Conservation (phyloP, 2,329 filamentous ascomycete genomes). For the Lojkania enalia region DNA sequence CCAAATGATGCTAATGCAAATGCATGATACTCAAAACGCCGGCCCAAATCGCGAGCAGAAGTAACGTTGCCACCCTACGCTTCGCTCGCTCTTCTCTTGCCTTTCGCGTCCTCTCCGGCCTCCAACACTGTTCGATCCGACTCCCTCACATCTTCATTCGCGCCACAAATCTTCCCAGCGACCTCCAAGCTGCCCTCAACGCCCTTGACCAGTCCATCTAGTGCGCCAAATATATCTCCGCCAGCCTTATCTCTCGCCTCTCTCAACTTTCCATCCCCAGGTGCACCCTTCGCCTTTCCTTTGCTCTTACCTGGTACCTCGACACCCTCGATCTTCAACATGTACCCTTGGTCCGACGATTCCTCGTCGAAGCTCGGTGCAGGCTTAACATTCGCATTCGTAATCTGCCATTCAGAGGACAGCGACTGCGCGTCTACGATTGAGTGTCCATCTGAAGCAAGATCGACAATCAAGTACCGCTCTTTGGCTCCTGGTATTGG, state of each 20-base stretch:
- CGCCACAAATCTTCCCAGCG: constrained; percentile 39
- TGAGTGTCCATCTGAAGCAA: constrained; percentile 50
- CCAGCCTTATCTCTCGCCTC: constrained; percentile 35
- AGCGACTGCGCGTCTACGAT: constrained; percentile 74
- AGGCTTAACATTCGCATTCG: constrained; percentile 56
- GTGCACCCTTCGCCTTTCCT: constrained; percentile 33
- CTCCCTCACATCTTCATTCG: constrained; percentile 18
- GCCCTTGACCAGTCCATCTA: constrained; percentile 42
- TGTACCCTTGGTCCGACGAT: constrained; percentile 52
- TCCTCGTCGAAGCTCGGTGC: constrained; percentile 66
- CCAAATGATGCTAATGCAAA: neutral
- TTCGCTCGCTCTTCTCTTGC: constrained; percentile 8
- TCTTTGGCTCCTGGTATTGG: constrained; percentile 54
- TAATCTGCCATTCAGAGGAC: constrained; percentile 72
- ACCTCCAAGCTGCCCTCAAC: constrained; percentile 43
- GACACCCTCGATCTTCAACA: constrained; percentile 65
- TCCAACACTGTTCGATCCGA: constrained; percentile 14
- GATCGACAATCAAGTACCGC: constrained; percentile 61
- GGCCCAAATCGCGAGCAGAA: neutral
- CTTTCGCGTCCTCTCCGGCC: constrained; percentile 4
- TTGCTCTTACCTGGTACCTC: constrained; percentile 41
- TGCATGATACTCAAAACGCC: neutral
- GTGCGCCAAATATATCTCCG: constrained; percentile 39
- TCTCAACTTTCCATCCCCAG: constrained; percentile 30
- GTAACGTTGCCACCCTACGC: constrained; percentile 1